Conservation (phyloP, 768 basidiomycete species). For the Boletus eberwhitei region DNA sequence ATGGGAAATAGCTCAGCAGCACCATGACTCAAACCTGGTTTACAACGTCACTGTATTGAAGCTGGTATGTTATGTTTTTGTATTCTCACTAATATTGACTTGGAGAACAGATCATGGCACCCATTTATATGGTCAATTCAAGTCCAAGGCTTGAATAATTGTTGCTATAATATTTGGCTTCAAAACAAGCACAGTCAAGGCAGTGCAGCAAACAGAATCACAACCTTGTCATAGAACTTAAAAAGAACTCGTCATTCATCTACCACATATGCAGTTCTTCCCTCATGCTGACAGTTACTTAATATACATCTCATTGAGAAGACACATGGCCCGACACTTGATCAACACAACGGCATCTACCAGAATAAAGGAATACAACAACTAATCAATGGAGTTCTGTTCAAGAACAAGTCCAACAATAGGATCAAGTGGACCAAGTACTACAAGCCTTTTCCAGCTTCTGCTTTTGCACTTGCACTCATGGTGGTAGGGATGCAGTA, state of each 20-base stretch:
- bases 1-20: neutral
- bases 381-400: too few relatives aligned
- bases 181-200: neutral
- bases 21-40: neutral
- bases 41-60: neutral
- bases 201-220: neutral
- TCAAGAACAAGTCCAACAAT: too few relatives aligned
- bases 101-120: neutral
- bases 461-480: too few relatives aligned
- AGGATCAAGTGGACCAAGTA: too few relatives aligned
- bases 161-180: neutral
- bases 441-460: too few relatives aligned
- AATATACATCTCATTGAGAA: too few relatives aligned
- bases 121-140: neutral
- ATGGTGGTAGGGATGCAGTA: too few relatives aligned
- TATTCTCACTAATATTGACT: neutral
- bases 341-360: too few relatives aligned
- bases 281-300: too few relatives aligned
- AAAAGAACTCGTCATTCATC: neutral
- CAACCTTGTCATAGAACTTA: neutral
- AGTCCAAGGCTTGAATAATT: neutral
- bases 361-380: too few relatives aligned
- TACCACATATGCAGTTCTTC: neutral
- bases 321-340: too few relatives aligned
- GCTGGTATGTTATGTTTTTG: neutral